Base-by-base conservation (phyloP, 179 eudicot genomes). In the Actinidia arguta region DNA sequence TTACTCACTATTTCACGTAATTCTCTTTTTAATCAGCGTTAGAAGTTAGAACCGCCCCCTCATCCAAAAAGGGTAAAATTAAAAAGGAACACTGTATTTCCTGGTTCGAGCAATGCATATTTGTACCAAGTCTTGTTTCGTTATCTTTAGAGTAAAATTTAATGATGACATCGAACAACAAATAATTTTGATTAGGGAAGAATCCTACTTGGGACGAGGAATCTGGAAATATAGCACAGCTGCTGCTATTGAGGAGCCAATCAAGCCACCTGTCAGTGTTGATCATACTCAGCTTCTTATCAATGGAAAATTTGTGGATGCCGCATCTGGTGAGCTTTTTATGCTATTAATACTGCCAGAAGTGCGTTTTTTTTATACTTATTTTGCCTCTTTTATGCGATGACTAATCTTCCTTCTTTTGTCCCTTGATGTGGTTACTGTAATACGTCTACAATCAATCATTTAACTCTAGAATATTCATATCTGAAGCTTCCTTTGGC, bases 281-380 rank as follows among this genome's bases (percentile, higher is more conserved):
- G 80, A 89, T 27, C 76, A 86, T 42, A 88, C 88, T 9, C 80
- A 92, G 79, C 93, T 89, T 48, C 85, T 90, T 8, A 90, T 92
- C 55, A 76, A 92, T 89, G 93, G 93, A 52, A 78, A 86, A 50
- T 91, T 90, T 81, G 92, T 90, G 6, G 94, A 91, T 76, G 90
- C 94, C 62, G 94, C 94, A 79, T 90, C 94, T 69, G 94, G 94
- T 91, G 59, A 72, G 82, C 54, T 73, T 71, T 70, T 72, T 1
- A 42, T 78, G 20, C 69, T 59, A 36, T 69, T 39, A 12, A 36
- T 44, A 59, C 7, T 52, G 11, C 50, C 59, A 74, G 13, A 3
- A 9, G 36, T 39, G 24, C 36, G 25, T n/a, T n/a, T n/a, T n/a
- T n/a, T n/a, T n/a, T n/a, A n/a, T n/a, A n/a, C n/a, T 55, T 56